A percentile compares a stretch with the other conserved stretches of the same genome.
Evolutionary conservation across 176 grass and related monocot genomes (phyloP).

Genomic region (Rhynchospora pubera): DNA sequence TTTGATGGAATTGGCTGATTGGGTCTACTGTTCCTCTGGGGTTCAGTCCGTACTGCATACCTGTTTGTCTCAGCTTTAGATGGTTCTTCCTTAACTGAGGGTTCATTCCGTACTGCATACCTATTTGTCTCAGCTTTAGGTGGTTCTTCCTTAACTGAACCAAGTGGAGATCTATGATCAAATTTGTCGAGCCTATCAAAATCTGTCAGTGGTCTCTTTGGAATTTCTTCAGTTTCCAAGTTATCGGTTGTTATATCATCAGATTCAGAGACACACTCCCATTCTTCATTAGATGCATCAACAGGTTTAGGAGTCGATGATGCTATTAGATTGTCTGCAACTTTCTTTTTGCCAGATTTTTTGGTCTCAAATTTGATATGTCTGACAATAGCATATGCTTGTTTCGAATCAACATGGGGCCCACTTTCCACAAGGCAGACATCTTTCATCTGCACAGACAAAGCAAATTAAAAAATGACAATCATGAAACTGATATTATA

Average conservation of each 20-base stretch:
- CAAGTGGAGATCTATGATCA: neutral
- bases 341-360: constrained; percentile 22
- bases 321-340: neutral
- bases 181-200: constrained; percentile 7
- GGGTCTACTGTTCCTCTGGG: neutral
- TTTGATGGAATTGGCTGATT: neutral
- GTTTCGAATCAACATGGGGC: constrained; percentile 35
- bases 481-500: neutral
- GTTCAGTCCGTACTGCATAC: constrained; percentile 14
- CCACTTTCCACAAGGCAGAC: constrained; percentile 44
- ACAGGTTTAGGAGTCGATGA: neutral
- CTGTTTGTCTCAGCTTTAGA: neutral
- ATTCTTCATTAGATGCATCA: constrained; percentile 6
- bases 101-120: constrained; percentile 12
- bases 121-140: neutral
- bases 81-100: constrained; percentile 9
- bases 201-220: neutral
- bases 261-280: constrained; percentile 14
- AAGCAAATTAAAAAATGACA: neutral
- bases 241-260: neutral
- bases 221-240: neutral
- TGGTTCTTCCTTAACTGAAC: constrained; percentile 11
- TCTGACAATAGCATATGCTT: constrained; percentile 38
- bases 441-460: constrained; percentile 31
- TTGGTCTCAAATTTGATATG: constrained; percentile 25